These are phyloP conservation scores for Cyberlindnera mycetangii DNA, from an alignment of 805 yeast genomes.

Conservation along the genomic window DNA sequence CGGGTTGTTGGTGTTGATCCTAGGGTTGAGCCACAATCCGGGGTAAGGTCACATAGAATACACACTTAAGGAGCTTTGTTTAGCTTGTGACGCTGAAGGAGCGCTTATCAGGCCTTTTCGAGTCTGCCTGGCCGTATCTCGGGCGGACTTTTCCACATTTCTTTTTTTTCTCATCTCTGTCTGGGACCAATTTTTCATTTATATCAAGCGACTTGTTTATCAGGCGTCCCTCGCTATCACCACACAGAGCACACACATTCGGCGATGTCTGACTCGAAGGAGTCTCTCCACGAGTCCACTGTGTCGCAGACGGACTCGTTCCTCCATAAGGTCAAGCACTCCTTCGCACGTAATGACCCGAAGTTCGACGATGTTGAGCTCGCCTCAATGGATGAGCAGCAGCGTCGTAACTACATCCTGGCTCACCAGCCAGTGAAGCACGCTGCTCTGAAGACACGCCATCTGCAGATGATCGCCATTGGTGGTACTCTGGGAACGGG, in stretches of 20 bases:
- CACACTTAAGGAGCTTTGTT: no score
- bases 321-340: conserved; percentile 13
- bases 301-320: background rate
- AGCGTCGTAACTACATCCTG: conserved; percentile 27
- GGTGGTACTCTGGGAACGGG: conserved; percentile 78
- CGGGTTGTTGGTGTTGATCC: no score
- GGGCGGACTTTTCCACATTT: background rate
- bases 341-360: conserved; percentile 26
- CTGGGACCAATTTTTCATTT: background rate
- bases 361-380: conserved; percentile 19
- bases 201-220: background rate
- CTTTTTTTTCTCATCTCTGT: background rate
- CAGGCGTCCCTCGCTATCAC: background rate
- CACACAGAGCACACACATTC: background rate
- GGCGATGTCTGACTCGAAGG: conserved; percentile 6
- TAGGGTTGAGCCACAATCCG: no score
- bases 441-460: conserved; percentile 48
- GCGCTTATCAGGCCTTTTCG: no score
- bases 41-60: no score
- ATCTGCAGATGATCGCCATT: conserved; percentile 63
- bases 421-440: conserved; percentile 35
- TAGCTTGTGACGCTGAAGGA: no score
- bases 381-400: conserved; percentile 20
- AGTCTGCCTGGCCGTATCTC: background rate
- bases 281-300: conserved; percentile 4